These are phyloP conservation scores for Boletus fagicola DNA, from an alignment of 768 basidiomycete genomes.

Conservation along the genomic window DNA sequence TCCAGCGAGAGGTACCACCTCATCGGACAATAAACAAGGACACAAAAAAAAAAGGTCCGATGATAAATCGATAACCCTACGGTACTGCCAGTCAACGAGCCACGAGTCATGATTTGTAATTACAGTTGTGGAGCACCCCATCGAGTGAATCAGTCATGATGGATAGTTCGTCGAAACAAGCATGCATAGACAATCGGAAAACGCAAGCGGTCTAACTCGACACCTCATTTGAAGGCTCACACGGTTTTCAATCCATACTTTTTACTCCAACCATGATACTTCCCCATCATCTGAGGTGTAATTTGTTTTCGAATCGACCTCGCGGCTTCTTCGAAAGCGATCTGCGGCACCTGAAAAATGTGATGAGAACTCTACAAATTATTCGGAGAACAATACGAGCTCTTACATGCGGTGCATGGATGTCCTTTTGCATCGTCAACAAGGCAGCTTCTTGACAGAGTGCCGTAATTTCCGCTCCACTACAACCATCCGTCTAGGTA, in stretches of 20 bases:
- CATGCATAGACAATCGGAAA: background rate
- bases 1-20: too few species aligned
- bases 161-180: background rate
- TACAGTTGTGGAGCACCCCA: background rate
- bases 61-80: background rate
- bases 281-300: conserved; percentile 71
- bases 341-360: conserved; percentile 61
- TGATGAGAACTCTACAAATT: background rate
- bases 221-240: background rate
- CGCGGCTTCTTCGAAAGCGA: conserved; percentile 75
- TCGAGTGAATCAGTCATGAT: background rate
- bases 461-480: conserved; percentile 89
- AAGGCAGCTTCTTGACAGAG: conserved; percentile 97
- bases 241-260: conserved; percentile 23
- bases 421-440: conserved; percentile 84
- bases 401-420: conserved; percentile 73
- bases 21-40: too few species aligned
- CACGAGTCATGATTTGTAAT: background rate
- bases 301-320: conserved; percentile 73
- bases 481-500: conserved; percentile 86
- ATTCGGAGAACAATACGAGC: background rate
- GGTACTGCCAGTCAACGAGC: background rate
- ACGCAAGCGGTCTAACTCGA: background rate
- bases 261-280: conserved; percentile 70
- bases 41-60: background rate